Evolutionary conservation across 2,329 filamentous ascomycete species (phyloP), one percentile per base, ranked within the genome.

Genomic region (Bipolaris cookei): DNA sequence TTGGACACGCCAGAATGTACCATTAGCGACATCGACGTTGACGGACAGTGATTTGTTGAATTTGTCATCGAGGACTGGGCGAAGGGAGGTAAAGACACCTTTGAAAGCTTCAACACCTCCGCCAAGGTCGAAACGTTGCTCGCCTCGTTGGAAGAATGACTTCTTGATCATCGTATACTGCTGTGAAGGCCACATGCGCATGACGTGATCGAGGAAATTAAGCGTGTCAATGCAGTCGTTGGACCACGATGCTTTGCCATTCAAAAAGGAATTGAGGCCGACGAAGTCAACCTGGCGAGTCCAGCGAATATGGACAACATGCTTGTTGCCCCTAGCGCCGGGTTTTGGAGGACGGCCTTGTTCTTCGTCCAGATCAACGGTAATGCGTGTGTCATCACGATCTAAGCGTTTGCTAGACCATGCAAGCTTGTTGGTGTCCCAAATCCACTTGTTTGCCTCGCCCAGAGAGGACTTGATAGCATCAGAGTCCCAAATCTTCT

Each of bases 1-100:
- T 37, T 74, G 69, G 1, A 75, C 58, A 35, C 80, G 83, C 89
- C 91, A 98, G 79, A 99, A 99, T 11, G 90, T 90, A 0, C 91
- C 90, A 71, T 98, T 97, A 54, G 93, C 89, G 28, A 97, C 90
- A 69, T 99, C 94, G 10, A 96, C 87, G 66, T 97, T 98, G 72
- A 99, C 80, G 0, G 90, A 86, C 5, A 98, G 82, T 7, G 86
- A 86, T 23, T 85, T 83, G 30, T 85, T 82, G 62, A 71, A 54
- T 61, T 67, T 58, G 66, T 75, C 68, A 74, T 79, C 58, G 69
- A 91, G 83, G 44, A 88, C 89, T 20, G 94, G 84, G 39, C 92
- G 87, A 49, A 97, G 88, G 0, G 93, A 92, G 8, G 92, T 87
- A 68, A 97, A 98, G 4, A 92, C 89, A 28, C 95, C 95, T 73